Conservation (phyloP, 1,284 basidiomycete genomes). For the Irpex sp. region DNA sequence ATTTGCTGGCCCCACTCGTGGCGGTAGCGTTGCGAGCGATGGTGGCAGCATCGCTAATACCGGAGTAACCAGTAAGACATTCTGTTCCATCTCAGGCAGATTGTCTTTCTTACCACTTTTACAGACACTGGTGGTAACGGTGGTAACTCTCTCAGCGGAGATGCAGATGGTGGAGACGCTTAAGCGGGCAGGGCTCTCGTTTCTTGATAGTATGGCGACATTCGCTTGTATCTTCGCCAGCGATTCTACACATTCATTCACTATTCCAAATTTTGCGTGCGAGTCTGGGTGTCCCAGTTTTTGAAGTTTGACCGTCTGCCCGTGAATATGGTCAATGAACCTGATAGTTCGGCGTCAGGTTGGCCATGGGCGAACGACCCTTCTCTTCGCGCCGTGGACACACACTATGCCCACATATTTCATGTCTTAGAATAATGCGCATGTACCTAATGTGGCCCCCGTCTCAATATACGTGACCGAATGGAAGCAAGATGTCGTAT, state of each 20-base stretch:
- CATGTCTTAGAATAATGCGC: no score
- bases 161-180: slow-evolving; percentile 15
- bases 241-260: slow-evolving; percentile 4
- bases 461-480: no score
- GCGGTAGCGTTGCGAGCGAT: slow-evolving; percentile 17
- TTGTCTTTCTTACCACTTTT: background rate
- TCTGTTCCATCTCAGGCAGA: background rate
- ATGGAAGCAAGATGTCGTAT: no score
- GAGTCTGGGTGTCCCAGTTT: background rate
- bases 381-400: no score
- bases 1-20: slow-evolving; percentile 16
- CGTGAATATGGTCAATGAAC: no score
- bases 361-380: no score
- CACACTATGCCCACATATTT: no score
- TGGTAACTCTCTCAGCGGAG: slow-evolving; percentile 13
- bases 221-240: background rate
- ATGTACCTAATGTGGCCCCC: no score
- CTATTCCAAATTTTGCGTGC: background rate
- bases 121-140: slow-evolving; percentile 11
- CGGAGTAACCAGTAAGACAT: background rate
- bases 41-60: slow-evolving; percentile 10
- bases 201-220: background rate
- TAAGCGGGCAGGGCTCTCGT: background rate
- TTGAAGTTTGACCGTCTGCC: background rate
- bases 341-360: no score